Evolutionary conservation across 495 filamentous ascomycete species (phyloP).

Genomic region (Apiosordaria backusii): DNA sequence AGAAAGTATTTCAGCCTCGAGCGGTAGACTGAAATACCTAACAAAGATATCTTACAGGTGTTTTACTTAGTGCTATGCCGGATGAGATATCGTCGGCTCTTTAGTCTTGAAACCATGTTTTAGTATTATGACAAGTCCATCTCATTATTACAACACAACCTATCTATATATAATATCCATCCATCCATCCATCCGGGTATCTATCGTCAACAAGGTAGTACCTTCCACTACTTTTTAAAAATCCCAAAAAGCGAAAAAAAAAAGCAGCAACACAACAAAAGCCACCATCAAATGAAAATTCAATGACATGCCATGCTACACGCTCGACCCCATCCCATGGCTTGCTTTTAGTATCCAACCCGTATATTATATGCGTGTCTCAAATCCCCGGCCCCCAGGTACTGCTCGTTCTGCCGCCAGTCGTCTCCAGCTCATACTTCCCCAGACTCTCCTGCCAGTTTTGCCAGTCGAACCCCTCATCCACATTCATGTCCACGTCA

Average conservation of each 20-base stretch:
- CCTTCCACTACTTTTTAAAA: not conserved
- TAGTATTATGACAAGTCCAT: not conserved
- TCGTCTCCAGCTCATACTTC: constrained; percentile 33
- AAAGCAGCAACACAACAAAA: not conserved
- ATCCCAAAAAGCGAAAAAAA: not conserved
- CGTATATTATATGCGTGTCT: not conserved
- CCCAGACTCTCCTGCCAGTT: constrained; percentile 43
- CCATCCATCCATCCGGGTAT: not conserved
- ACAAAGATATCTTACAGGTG: no score
- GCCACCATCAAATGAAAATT: not conserved
- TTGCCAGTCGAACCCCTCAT: constrained; percentile 48
- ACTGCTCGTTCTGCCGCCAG: constrained; percentile 22
- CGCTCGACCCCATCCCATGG: not conserved
- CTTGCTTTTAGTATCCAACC: not conserved
- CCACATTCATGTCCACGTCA: constrained; percentile 41
- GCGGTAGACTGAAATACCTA: no score
- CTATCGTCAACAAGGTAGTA: constrained; percentile 1
- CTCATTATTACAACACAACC: not conserved
- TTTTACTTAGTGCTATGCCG: no score
- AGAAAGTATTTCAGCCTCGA: no score
- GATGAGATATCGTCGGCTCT: no score
- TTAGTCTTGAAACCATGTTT: no score
- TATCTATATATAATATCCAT: not conserved
- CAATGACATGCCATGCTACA: not conserved
- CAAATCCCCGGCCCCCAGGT: constrained; percentile 22